Percentiles rank a stretch among this genome's conserved stretches.
Evolutionary conservation across 768 basidiomycete genomes (phyloP).

Genomic region (Amanita rubescens): DNA sequence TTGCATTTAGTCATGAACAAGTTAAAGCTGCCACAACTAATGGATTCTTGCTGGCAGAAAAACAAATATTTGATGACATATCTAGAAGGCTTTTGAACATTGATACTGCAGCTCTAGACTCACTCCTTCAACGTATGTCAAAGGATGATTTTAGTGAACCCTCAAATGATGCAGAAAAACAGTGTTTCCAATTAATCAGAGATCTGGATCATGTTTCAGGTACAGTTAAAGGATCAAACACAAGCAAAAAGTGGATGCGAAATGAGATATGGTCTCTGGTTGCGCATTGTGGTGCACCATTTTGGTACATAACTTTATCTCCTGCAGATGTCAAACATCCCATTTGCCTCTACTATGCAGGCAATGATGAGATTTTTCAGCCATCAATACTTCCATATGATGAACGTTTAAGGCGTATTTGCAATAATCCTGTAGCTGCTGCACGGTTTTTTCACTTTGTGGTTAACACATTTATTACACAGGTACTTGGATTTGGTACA

Average conservation of each 20-base stretch:
- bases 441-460: slow-evolving; percentile 22
- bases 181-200: slow-evolving; percentile 13
- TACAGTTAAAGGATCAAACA: too few relatives aligned
- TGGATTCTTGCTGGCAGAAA: slow-evolving; percentile 15
- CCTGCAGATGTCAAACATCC: slow-evolving; percentile 23
- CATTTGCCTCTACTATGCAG: slow-evolving; percentile 24
- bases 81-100: slow-evolving; percentile 9
- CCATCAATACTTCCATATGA: slow-evolving; percentile 5
- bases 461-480: slow-evolving; percentile 16
- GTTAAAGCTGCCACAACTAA: too few relatives aligned
- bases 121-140: slow-evolving; percentile 11
- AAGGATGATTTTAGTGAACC: too few relatives aligned
- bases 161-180: not conserved
- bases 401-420: slow-evolving; percentile 9
- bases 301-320: too few relatives aligned
- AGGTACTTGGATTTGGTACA: slow-evolving; percentile 14
- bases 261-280: too few relatives aligned
- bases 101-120: slow-evolving; percentile 8
- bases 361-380: slow-evolving; percentile 11
- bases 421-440: slow-evolving; percentile 21
- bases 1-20: slow-evolving; percentile 26
- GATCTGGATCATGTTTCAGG: slow-evolving; percentile 18
- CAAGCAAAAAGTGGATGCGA: too few relatives aligned
- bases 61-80: slow-evolving; percentile 13
- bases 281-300: too few relatives aligned